Base-by-base conservation (phyloP, 176 grass and related monocot genomes). In the Pontederia crassipes region DNA sequence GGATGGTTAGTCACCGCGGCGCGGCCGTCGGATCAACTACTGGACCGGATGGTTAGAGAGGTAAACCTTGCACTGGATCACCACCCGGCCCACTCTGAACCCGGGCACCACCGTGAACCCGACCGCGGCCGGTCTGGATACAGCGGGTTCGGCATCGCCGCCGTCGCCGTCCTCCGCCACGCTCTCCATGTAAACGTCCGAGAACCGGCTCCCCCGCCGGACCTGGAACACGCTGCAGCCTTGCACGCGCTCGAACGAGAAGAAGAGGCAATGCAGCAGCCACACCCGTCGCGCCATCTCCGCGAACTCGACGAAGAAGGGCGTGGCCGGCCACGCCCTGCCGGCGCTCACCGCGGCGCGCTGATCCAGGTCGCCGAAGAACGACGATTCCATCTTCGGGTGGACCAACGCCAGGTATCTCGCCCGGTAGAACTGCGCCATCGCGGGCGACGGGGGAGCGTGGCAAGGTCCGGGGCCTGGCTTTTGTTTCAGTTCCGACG, bases 181-280 rank as follows among this genome's bases (percentile, higher is more conserved):
- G 64, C 77, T 92, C 71, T 91, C 93, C 93, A 92, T 97, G 79
- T 91, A 91, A 29, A 97, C 84, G 70, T 91, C 84, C 15, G 87
- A 91, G 79, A 91, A 97, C 55, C 87, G 73, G 0, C 64, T 58
- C 3, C 92, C 81, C 20, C 73, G 45, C 1, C 59, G 68, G 32
- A 70, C 65, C 68, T 88, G 92, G 75, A 97, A 97, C 18, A 88
- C 70, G 49, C 73, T 76, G 4, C 68, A 70, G 14, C 45, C 69
- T 8, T 74, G 79, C 48, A 72, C 79, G 45, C 74, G 73, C 74
- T 92, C 88, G 54, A 98, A 93, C 0, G 88, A 79, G 72, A 79
- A 98, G 84, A 98, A 89, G 57, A 98, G 73, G 68, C 88, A 98
- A 54, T 93, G 94, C 46, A 98, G 83, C 15, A 98, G 71, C 88